phyloP scores from a whole-genome alignment of 2,329 filamentous ascomycete genomes.

The Sporothrix luriei region DNA sequence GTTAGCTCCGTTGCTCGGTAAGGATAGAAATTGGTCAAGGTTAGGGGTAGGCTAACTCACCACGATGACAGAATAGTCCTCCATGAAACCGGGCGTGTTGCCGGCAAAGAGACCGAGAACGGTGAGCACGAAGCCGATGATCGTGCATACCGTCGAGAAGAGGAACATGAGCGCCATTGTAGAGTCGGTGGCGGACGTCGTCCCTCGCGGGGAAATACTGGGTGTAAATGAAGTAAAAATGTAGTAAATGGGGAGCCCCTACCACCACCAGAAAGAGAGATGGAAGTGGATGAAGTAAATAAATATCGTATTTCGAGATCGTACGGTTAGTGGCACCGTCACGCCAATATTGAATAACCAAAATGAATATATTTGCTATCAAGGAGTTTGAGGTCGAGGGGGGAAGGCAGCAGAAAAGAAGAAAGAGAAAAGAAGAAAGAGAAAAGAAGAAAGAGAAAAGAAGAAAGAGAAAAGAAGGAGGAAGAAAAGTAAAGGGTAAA shows the following conservation, averaged over 20 bases:
- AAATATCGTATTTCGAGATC: neutral
- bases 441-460: neutral
- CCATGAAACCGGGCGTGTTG: slow-evolving; percentile 44
- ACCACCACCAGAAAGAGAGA: neutral
- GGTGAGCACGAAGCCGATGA: slow-evolving; percentile 44
- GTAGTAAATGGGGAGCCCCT: slow-evolving; percentile 2
- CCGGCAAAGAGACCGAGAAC: slow-evolving; percentile 47
- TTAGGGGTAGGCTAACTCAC: slow-evolving; percentile 38
- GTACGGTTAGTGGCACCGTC: slow-evolving; percentile 13
- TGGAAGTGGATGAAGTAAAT: neutral
- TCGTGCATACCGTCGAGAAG: slow-evolving; percentile 43
- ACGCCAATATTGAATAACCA: neutral
- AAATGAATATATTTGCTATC: neutral
- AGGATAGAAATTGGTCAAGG: neutral
- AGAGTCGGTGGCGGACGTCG: neutral
- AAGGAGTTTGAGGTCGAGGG: neutral
- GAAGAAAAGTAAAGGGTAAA: neutral
- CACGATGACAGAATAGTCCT: slow-evolving; percentile 47
- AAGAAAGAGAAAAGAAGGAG: neutral
- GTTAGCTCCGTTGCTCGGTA: neutral
- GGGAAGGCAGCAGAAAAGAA: neutral
- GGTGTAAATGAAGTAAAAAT: neutral
- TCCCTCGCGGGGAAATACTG: slow-evolving; percentile 13
- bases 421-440: slow-evolving; percentile 7
- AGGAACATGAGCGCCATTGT: slow-evolving; percentile 28